Evolutionary conservation across 768 basidiomycete species (phyloP), one percentile per base, ranked within the genome.

Genomic region (Serendipita sp.): DNA sequence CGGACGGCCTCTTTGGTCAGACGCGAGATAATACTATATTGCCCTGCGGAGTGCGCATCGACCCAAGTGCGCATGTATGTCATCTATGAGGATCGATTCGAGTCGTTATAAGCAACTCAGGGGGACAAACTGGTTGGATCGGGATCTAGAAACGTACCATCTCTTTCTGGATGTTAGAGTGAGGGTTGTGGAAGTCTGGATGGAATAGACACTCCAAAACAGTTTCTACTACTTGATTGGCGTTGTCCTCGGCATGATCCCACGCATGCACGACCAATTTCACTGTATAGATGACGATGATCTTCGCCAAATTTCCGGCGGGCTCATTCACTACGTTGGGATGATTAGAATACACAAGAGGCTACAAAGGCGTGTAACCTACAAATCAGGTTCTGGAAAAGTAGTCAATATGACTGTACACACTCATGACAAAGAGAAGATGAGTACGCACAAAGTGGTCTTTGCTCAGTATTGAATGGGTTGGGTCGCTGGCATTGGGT

Each of bases 391-490:
- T 88, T 87, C 87, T 86, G 54, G 44, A 35, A n/a, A 13, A 41
- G 7, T 41, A 34, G 47, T 41, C 41, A 41, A 13, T 41, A 41
- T 5, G 5, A 13, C 32, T 1, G 56, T 67, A 37, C 53, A 35
- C 3, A 51, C 24, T 46, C 65, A 65, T 60, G 66, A 64, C 54
- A 37, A 45, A n/a, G 41, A 47, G 10, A 34, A 13, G 46, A 45
- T 53, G 37, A n/a, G 46, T n/a, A 78, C 85, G 70, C 68, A 88
- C 88, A 69, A 91, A 91, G 70, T 92, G 89, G 71, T 92, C 89
- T 75, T 92, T 92, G 72, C 87, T 89, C 73, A 92, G 73, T 78
- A 89, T 89, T 2, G 88, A 91, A 72, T 92, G 89, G 2, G 89
- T 93, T 2, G 90, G 90, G 71, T 93, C 90, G 38, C 85, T 86